A percentile compares a stretch with the other conserved stretches of the same genome.
phyloP scores from a whole-genome alignment of 2,329 filamentous ascomycete species.

The Tetracladium maxilliforme region DNA sequence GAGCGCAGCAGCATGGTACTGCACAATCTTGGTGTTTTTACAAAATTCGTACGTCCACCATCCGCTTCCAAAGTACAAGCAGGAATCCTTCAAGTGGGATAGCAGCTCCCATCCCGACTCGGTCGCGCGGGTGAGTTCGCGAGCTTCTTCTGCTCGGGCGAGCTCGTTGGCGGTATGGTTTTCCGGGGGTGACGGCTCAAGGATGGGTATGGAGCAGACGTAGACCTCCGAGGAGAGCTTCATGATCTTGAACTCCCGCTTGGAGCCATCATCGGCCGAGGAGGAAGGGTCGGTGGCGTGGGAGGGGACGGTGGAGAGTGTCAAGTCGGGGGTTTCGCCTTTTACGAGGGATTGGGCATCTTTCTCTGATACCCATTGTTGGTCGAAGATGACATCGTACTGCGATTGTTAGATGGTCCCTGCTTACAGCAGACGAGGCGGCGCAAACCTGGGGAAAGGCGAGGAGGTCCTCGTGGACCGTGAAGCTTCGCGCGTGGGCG shows the following conservation, averaged over 20 bases:
- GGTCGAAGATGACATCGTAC: slow-evolving; percentile 50
- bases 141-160: slow-evolving; percentile 43
- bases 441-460: slow-evolving; percentile 53
- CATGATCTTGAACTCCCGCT: slow-evolving; percentile 39
- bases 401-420: slow-evolving; percentile 17
- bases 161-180: slow-evolving; percentile 32
- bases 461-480: slow-evolving; percentile 57
- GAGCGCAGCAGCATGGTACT: slow-evolving; percentile 58
- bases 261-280: slow-evolving; percentile 5
- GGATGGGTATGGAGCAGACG: slow-evolving; percentile 50
- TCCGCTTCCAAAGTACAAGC: slow-evolving; percentile 55
- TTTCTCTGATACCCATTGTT: slow-evolving; percentile 41
- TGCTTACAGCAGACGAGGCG: slow-evolving; percentile 1
- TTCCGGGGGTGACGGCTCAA: slow-evolving; percentile 26
- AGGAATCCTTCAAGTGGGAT: slow-evolving; percentile 50
- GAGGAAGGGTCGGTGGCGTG: slow-evolving; percentile 1
- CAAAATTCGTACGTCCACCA: slow-evolving; percentile 72
- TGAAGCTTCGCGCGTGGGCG: slow-evolving; percentile 45
- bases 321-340: slow-evolving; percentile 7
- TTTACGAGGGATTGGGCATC: slow-evolving; percentile 34
- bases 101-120: slow-evolving; percentile 54
- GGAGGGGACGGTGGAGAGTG: slow-evolving; percentile 3
- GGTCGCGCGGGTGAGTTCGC: slow-evolving; percentile 51
- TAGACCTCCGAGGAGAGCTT: slow-evolving; percentile 41
- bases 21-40: slow-evolving; percentile 54